Evolutionary conservation across 495 filamentous ascomycete genomes (phyloP).

Genomic region (Jackrogersella multiformis): DNA sequence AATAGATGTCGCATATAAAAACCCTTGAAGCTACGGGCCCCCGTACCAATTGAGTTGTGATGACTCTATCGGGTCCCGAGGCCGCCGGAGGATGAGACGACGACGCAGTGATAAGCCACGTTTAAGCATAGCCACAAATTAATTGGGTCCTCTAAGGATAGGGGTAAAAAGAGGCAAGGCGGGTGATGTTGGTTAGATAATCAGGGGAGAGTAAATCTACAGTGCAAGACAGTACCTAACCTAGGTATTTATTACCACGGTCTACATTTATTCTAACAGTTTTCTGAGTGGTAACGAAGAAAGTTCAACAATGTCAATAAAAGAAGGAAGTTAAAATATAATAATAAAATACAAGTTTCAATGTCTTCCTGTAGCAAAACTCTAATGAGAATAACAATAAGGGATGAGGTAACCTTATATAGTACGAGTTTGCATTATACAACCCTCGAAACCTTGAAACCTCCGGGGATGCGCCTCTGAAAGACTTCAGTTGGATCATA

Average conservation of each 20-base stretch:
- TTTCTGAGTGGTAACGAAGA: too few relatives aligned
- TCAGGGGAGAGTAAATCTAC: too few relatives aligned
- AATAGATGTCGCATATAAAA: neutral
- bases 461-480: slow-evolving; percentile 55
- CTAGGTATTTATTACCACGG: too few relatives aligned
- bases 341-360: too few relatives aligned
- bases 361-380: too few relatives aligned
- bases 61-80: slow-evolving; percentile 33
- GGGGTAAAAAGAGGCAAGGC: neutral
- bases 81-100: slow-evolving; percentile 20
- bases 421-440: neutral
- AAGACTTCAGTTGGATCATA: slow-evolving; percentile 62
- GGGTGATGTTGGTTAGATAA: too few relatives aligned
- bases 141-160: neutral
- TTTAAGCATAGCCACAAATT: neutral
- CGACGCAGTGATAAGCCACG: slow-evolving; percentile 11
- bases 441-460: slow-evolving; percentile 44
- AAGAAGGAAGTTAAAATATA: too few relatives aligned
- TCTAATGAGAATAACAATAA: too few relatives aligned
- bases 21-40: neutral
- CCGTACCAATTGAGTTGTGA: neutral
- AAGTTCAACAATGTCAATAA: too few relatives aligned
- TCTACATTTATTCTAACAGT: too few relatives aligned
- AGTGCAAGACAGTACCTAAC: too few relatives aligned
- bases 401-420: too few relatives aligned